These are phyloP conservation scores for Takashimella tepidaria DNA, from an alignment of 1,284 basidiomycete genomes.

Conservation along the genomic window DNA sequence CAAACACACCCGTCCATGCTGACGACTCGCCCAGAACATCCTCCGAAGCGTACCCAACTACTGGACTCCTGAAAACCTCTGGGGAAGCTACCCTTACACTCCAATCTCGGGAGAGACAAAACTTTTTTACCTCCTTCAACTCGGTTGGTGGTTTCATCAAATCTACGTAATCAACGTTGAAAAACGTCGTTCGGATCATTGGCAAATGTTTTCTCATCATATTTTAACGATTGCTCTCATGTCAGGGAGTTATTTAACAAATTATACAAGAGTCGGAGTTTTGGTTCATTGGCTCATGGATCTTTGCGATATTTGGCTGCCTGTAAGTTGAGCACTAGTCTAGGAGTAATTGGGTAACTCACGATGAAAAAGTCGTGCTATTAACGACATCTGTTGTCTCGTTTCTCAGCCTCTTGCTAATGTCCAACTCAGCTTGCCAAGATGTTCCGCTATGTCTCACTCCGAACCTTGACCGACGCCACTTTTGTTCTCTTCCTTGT, in stretches of 20 bases:
- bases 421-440: conserved; percentile 68
- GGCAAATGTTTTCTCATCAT: conserved; percentile 95
- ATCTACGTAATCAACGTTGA: conserved; percentile 90
- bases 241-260: conserved; percentile 68
- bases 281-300: conserved; percentile 90
- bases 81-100: conserved; percentile 76
- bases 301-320: conserved; percentile 82
- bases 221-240: conserved; percentile 81
- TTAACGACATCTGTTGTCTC: background rate
- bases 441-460: conserved; percentile 79
- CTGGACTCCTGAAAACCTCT: conserved; percentile 64
- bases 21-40: conserved; percentile 60
- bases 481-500: conserved; percentile 77
- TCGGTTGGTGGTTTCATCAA: conserved; percentile 91
- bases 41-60: conserved; percentile 68
- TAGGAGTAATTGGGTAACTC: no score
- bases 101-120: conserved; percentile 74
- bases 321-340: conserved; percentile 56
- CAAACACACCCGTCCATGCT: no score
- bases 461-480: conserved; percentile 64
- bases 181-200: conserved; percentile 83
- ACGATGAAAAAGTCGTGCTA: no score
- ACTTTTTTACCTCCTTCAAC: conserved; percentile 84
- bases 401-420: background rate
- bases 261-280: conserved; percentile 82